phyloP scores from a whole-genome alignment of 305 asterid genomes.

The Solanum hybrid region DNA sequence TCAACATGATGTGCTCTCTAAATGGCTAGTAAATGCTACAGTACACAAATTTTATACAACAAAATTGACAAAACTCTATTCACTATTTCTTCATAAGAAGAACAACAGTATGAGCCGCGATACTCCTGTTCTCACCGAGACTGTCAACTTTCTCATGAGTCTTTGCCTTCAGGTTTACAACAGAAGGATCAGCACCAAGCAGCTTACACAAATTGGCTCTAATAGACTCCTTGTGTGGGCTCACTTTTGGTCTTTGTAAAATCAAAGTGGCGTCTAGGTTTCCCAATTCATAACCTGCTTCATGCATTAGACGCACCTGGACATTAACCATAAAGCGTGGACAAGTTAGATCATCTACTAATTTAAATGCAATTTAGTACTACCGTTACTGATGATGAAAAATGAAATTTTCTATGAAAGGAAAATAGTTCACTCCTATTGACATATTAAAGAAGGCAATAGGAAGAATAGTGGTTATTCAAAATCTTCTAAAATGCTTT shows the following conservation, averaged over 20 bases:
- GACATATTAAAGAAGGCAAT: not conserved
- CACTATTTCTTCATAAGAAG: conserved; percentile 61
- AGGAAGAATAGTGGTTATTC: not conserved
- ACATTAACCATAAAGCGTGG: not conserved
- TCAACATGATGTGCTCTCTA: not conserved
- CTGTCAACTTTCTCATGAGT: conserved; percentile 96
- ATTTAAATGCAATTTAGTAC: not conserved
- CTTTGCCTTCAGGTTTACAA: conserved; percentile 71
- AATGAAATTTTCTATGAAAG: not conserved
- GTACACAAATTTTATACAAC: not conserved
- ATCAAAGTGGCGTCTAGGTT: conserved; percentile 83
- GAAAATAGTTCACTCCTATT: not conserved
- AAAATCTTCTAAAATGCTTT: not conserved
- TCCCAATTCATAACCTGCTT: conserved; percentile 86
- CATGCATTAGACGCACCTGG: conserved; percentile 63
- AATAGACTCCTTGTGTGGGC: conserved; percentile 82
- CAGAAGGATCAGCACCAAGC: conserved; percentile 74
- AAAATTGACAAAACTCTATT: not conserved
- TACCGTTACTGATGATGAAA: not conserved
- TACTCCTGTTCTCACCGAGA: conserved; percentile 93
- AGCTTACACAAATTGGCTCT: conserved; percentile 62
- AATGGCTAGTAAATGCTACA: not conserved
- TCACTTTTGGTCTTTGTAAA: conserved; percentile 76
- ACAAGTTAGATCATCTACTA: not conserved
- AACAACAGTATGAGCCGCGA: conserved; percentile 94